These are phyloP conservation scores for Phytophthora cajani DNA, from an alignment of 352 stramenopile genomes.

Conservation along the genomic window DNA sequence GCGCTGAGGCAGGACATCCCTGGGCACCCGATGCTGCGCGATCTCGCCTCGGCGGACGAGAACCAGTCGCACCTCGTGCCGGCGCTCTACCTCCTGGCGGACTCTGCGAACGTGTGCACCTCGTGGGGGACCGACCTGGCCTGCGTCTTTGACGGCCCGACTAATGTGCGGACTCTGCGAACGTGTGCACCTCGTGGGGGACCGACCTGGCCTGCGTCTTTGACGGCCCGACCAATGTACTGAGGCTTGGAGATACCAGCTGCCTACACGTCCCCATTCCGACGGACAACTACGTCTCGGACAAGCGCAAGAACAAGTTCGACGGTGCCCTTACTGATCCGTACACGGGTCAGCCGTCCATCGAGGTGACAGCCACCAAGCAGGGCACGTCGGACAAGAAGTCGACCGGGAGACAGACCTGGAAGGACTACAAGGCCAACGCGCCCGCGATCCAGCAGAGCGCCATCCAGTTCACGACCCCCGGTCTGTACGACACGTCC, in stretches of 20 bases:
- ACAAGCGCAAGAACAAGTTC: constrained; percentile 41
- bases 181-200: constrained; percentile 1
- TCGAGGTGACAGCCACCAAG: constrained; percentile 14
- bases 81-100: neutral
- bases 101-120: constrained; percentile 6
- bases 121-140: neutral
- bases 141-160: no score
- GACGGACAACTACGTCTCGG: constrained; percentile 62
- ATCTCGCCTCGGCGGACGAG: constrained; percentile 3
- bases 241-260: constrained; percentile 13
- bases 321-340: neutral
- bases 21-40: constrained; percentile 7
- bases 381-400: neutral
- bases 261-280: constrained; percentile 39
- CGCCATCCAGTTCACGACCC: constrained; percentile 32
- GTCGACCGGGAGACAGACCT: constrained; percentile 15
- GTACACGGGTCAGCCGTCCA: constrained; percentile 1
- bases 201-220: no score
- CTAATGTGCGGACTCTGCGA: constrained; percentile 1
- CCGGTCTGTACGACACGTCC: constrained; percentile 50
- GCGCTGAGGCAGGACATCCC: constrained; percentile 10
- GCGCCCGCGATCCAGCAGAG: constrained; percentile 31
- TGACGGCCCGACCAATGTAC: no score
- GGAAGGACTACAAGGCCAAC: constrained; percentile 47
- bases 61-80: constrained; percentile 4